Conservation (phyloP, 2,329 filamentous ascomycete genomes). For the Fusarium siculi region DNA sequence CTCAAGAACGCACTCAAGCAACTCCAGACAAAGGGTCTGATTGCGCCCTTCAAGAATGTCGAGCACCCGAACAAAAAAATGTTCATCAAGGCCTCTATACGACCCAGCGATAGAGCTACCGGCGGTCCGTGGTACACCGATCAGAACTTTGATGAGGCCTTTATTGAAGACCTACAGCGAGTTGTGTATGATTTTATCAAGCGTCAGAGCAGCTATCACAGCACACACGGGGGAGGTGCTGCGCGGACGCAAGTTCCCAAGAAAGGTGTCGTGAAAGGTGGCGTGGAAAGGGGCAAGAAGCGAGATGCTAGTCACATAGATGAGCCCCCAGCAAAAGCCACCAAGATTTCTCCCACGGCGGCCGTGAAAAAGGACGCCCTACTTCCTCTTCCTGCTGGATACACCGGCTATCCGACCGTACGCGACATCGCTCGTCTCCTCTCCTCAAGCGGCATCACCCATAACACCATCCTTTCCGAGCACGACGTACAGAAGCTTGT, state of each 20-base stretch:
- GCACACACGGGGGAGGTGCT: constrained; percentile 48
- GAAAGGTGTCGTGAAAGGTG: constrained; percentile 65
- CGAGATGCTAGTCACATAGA: constrained; percentile 57
- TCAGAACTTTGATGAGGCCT: constrained; percentile 86
- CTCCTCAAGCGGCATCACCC: constrained; percentile 74
- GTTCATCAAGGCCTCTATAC: constrained; percentile 90
- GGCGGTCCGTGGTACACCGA: constrained; percentile 96
- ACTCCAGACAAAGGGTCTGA: constrained; percentile 82
- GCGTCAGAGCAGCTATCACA: constrained; percentile 74
- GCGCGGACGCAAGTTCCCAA: constrained; percentile 61
- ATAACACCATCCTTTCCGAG: constrained; percentile 75
- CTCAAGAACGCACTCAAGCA: constrained; percentile 85
- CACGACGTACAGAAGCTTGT: constrained; percentile 86
- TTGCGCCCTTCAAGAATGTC: constrained; percentile 91
- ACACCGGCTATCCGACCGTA: constrained; percentile 83
- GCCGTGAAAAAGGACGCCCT: constrained; percentile 51
- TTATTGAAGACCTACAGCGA: constrained; percentile 81
- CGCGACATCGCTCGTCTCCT: constrained; percentile 81
- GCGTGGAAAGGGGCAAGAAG: constrained; percentile 60
- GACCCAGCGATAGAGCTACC: constrained; percentile 88
- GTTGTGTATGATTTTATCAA: constrained; percentile 80
- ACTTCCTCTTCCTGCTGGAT: constrained; percentile 71
- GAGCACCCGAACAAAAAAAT: constrained; percentile 92
- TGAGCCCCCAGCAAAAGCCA: constrained; percentile 45
- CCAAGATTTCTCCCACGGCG: constrained; percentile 37